Conservation (phyloP, 148 eudicot species). For the Euryodendron excelsum region DNA sequence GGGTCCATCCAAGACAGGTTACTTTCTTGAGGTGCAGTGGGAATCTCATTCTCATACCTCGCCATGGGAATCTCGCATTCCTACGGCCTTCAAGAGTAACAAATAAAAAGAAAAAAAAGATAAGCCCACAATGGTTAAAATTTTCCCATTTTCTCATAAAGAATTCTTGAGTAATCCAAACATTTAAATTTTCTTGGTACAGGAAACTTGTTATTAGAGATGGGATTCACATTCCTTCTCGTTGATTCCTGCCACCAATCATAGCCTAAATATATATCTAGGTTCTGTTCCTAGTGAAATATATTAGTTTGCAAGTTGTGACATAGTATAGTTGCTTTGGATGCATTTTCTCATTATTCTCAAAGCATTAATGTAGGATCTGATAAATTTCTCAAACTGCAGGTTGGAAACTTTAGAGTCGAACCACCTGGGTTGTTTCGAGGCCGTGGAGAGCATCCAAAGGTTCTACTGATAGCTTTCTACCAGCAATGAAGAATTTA, state of each 20-base stretch:
- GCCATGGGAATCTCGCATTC: not conserved
- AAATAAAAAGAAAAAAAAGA: not conserved
- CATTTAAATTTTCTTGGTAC: too few relatives aligned
- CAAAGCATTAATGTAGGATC: not conserved
- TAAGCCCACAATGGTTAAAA: not conserved
- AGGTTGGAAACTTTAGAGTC: conserved; percentile 98
- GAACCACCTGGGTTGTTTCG: conserved; percentile 99
- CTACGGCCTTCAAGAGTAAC: not conserved
- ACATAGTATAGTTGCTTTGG: not conserved
- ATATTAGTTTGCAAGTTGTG: conserved; percentile 2
- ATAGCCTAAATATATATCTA: not conserved
- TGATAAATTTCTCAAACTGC: conserved; percentile 24
- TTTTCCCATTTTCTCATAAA: not conserved
- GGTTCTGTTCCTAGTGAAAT: not conserved
- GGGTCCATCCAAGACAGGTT: not conserved
- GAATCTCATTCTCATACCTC: not conserved
- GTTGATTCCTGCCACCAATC: too few relatives aligned
- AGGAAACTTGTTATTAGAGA: too few relatives aligned
- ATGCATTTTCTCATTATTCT: not conserved
- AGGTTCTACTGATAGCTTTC: conserved; percentile 43
- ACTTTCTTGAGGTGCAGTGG: too few relatives aligned
- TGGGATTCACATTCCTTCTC: too few relatives aligned
- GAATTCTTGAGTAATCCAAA: not conserved
- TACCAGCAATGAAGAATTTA: not conserved
- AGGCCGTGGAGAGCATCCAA: conserved; percentile 99